Evolutionary conservation across 129 eudicot species (phyloP), one percentile per base, ranked within the genome.

Genomic region (Tagetes erecta): DNA sequence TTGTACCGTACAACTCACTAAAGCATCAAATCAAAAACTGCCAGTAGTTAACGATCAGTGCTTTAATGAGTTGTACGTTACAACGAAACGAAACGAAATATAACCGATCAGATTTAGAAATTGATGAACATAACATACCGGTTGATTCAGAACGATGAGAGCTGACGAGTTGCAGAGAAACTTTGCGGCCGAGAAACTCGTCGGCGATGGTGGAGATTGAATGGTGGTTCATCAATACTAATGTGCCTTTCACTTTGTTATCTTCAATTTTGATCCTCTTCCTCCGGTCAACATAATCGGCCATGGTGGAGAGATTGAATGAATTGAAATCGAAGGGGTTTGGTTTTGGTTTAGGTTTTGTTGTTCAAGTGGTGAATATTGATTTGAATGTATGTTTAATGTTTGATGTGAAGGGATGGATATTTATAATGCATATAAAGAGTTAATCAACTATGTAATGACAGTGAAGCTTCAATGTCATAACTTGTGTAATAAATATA

Each of bases 121-220:
- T 31, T 8, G 20, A 46, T 14, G 8, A 1, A 50, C 57, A 68
- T 63, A 4, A 66, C 76, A 8, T 73, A 85, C 86, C 82, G 0
- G 70, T 75, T 51, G 91, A 53, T 62, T 81, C 75, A 41, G 62
- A 67, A 76, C 64, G 38, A 41, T 3, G 64, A 39, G 87, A 73
- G 74, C 97, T 88, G 72, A 91, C 74, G 77, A 91, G 90, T 13
- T 74, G 90, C 39, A 91, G 64, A 42, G 84, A 82, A 14, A 91
- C 92, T 64, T 67, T 84, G 3, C 70, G 75, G 6, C 90, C 90
- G 10, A 83, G 27, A 30, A 91, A 1, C 49, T 88, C 95, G 70
- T 88, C 76, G 5, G 1, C 3, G 58, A 1, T 35, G 52, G 69
- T 11, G 6, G 45, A 45, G 9, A 65, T 0, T 1, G 62, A 35